Conservation (phyloP, 768 basidiomycete genomes). For the Mrakia frigida region DNA sequence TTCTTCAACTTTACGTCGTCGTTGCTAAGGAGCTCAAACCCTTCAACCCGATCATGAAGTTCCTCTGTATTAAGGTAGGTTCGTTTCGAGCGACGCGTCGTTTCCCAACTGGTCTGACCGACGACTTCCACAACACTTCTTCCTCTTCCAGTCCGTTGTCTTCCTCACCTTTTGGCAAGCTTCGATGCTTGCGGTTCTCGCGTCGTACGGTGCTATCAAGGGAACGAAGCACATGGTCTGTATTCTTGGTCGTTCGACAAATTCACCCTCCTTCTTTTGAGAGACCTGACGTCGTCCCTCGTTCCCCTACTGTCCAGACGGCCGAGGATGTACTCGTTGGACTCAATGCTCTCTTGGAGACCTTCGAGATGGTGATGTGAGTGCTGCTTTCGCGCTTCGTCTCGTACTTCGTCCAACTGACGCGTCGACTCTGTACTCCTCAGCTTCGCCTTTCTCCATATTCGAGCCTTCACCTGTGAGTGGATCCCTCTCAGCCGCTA, state of each 20-base stretch:
- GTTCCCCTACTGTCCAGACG: constrained; percentile 53
- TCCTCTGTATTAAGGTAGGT: constrained; percentile 60
- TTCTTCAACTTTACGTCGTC: constrained; percentile 61
- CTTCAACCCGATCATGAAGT: constrained; percentile 50
- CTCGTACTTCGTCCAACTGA: not conserved
- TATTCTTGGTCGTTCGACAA: not conserved
- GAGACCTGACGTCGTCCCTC: constrained; percentile 40
- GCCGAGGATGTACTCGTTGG: constrained; percentile 68
- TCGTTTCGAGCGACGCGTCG: too few species aligned
- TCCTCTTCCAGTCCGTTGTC: constrained; percentile 49
- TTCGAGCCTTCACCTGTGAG: constrained; percentile 60
- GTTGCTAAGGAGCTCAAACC: constrained; percentile 55
- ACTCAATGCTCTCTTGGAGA: constrained; percentile 61
- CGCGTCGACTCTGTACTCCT: not conserved
- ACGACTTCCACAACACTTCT: too few species aligned
- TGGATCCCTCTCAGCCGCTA: not conserved
- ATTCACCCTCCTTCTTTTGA: constrained; percentile 17
- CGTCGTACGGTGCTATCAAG: constrained; percentile 59
- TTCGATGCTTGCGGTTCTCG: constrained; percentile 56
- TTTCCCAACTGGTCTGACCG: too few species aligned
- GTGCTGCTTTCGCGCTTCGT: not conserved
- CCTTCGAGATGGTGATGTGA: constrained; percentile 49
- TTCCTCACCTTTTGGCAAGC: constrained; percentile 77
- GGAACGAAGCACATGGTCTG: constrained; percentile 40
- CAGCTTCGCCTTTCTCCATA: constrained; percentile 61